phyloP scores from a whole-genome alignment of 176 grass and related monocot genomes.

The Olyra latifolia region DNA sequence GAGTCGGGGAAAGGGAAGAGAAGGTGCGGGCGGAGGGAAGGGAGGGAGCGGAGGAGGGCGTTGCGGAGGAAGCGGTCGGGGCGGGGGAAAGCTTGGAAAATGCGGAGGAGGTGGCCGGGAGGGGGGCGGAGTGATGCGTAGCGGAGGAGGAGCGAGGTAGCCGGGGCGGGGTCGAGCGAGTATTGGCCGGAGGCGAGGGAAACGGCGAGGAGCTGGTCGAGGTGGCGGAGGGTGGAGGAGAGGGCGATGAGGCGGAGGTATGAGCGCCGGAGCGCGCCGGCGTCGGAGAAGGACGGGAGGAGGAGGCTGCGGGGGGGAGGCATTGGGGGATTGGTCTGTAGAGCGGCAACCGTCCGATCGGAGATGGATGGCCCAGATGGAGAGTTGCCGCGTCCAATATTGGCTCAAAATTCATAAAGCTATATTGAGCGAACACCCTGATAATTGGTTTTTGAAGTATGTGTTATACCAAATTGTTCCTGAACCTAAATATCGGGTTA shows the following conservation, averaged over 20 bases:
- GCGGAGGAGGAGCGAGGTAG: conserved; percentile 58
- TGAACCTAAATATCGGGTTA: too few species aligned
- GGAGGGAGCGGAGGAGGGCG: conserved; percentile 68
- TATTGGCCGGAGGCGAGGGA: conserved; percentile 51
- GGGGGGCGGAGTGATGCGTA: conserved; percentile 55
- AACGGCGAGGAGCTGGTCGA: conserved; percentile 61
- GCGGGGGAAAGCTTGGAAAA: conserved; percentile 54
- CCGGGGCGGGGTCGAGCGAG: conserved; percentile 33
- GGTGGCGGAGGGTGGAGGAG: conserved; percentile 56
- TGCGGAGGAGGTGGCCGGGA: conserved; percentile 43
- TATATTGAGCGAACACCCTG: too few species aligned
- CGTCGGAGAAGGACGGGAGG: conserved; percentile 11
- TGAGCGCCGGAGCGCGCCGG: conserved; percentile 19
- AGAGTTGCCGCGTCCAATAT: too few species aligned
- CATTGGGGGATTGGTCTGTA: conserved; percentile 30
- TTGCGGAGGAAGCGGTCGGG: conserved; percentile 67
- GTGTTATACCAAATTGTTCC: too few species aligned
- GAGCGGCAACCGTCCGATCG: background rate
- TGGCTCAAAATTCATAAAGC: too few species aligned
- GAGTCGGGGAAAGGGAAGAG: conserved; percentile 53
- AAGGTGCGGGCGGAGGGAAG: conserved; percentile 26
- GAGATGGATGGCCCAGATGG: background rate
- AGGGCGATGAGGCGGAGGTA: conserved; percentile 43
- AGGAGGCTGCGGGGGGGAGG: conserved; percentile 8
- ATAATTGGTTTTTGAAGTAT: too few species aligned